phyloP scores from a whole-genome alignment of 2,329 filamentous ascomycete species.

The Phaeoacremonium minimum region DNA sequence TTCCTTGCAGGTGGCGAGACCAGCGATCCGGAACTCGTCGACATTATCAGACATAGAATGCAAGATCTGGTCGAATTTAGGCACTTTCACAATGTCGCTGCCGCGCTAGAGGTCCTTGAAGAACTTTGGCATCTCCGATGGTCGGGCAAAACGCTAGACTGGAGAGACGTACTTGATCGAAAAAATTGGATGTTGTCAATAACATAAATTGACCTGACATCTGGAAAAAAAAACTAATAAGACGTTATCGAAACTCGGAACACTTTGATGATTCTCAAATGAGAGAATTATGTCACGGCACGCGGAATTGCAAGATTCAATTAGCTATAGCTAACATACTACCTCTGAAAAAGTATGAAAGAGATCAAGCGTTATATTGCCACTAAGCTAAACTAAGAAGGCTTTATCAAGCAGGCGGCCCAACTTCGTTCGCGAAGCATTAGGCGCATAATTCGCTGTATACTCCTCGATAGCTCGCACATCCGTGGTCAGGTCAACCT shows the following conservation, averaged over 20 bases:
- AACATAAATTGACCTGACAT: not conserved
- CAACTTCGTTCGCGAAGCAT: not conserved
- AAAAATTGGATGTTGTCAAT: not conserved
- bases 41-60: not conserved
- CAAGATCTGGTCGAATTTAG: not conserved
- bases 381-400: not conserved
- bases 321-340: no score
- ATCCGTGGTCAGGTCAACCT: slow-evolving; percentile 46
- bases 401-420: not conserved
- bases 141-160: not conserved
- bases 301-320: no score
- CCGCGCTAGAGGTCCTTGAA: not conserved
- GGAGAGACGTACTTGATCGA: not conserved
- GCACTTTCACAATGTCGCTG: not conserved
- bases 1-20: not conserved
- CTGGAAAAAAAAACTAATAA: no score
- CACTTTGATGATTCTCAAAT: no score
- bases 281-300: no score
- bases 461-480: not conserved
- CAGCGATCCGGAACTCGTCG: not conserved
- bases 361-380: no score
- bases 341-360: no score
- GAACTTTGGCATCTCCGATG: not conserved
- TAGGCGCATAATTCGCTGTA: not conserved
- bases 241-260: no score